These are phyloP conservation scores for Pezicula neosporulosa DNA, from an alignment of 2,329 filamentous ascomycete species.

Conservation along the genomic window DNA sequence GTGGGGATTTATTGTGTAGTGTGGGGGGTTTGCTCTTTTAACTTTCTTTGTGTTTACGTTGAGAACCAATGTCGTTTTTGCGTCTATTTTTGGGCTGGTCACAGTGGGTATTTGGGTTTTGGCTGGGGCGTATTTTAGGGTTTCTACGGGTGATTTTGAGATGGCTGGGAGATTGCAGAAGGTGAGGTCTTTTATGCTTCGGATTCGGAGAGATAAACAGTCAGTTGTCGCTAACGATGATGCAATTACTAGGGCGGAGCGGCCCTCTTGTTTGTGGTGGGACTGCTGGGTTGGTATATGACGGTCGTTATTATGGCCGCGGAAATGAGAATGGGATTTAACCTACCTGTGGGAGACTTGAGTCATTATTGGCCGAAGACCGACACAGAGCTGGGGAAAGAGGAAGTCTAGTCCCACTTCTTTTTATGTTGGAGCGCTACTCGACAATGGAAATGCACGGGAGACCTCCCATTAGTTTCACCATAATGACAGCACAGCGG, in stretches of 20 bases:
- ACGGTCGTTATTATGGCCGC: constrained; percentile 49
- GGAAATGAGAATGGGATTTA: constrained; percentile 47
- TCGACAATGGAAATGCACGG: no score
- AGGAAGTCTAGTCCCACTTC: constrained; percentile 1
- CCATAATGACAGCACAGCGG: no score
- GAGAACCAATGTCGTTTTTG: constrained; percentile 47
- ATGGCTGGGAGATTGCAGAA: constrained; percentile 41
- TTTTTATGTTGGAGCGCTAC: no score
- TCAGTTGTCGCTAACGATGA: background rate
- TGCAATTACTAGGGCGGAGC: constrained; percentile 29
- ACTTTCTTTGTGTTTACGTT: constrained; percentile 49
- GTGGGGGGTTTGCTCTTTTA: constrained; percentile 49
- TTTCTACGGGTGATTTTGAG: constrained; percentile 39
- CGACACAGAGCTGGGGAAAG: constrained; percentile 26
- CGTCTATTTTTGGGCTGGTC: constrained; percentile 44
- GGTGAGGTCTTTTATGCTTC: constrained; percentile 25
- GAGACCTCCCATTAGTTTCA: no score
- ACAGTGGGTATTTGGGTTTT: constrained; percentile 42
- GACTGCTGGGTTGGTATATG: constrained; percentile 47
- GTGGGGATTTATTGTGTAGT: constrained; percentile 47
- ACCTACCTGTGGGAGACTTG: constrained; percentile 47
- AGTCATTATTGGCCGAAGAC: constrained; percentile 44
- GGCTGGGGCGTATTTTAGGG: constrained; percentile 45
- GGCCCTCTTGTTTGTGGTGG: constrained; percentile 41
- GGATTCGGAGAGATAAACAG: background rate